Evolutionary conservation across 73 alveolate species (phyloP).

Genomic region (Paramecium sexaurelia): DNA sequence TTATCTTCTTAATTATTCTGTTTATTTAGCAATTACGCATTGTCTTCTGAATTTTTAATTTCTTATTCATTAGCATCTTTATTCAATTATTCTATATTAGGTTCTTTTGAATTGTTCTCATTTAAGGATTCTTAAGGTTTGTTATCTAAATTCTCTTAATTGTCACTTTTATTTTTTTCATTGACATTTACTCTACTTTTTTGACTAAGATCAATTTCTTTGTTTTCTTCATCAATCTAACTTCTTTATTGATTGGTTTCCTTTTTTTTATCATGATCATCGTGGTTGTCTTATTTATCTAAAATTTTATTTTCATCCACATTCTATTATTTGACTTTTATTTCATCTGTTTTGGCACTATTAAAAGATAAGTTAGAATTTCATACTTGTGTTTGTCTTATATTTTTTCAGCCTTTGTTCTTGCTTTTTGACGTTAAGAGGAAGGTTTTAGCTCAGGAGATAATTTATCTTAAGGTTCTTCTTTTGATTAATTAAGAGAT

Average conservation of each 20-base stretch:
- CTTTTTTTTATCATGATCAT: neutral
- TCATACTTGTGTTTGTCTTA: neutral
- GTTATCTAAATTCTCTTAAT: neutral
- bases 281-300: neutral
- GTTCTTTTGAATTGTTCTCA: too few relatives aligned
- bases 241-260: neutral
- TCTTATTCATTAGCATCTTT: too few relatives aligned
- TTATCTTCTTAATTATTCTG: too few relatives aligned
- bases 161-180: neutral
- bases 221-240: neutral
- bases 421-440: neutral
- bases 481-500: neutral
- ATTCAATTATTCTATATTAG: too few relatives aligned
- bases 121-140: neutral
- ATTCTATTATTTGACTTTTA: neutral
- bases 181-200: neutral
- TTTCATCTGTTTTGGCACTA: neutral
- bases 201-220: neutral
- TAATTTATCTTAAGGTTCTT: neutral
- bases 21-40: too few relatives aligned
- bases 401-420: slow-evolving; percentile 1
- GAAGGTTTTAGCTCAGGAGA: neutral
- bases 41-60: too few relatives aligned
- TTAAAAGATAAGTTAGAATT: neutral
- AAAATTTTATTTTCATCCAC: neutral